These are phyloP conservation scores for Rasamsonia emersonii DNA, from an alignment of 2,329 filamentous ascomycete species.

Conservation along the genomic window DNA sequence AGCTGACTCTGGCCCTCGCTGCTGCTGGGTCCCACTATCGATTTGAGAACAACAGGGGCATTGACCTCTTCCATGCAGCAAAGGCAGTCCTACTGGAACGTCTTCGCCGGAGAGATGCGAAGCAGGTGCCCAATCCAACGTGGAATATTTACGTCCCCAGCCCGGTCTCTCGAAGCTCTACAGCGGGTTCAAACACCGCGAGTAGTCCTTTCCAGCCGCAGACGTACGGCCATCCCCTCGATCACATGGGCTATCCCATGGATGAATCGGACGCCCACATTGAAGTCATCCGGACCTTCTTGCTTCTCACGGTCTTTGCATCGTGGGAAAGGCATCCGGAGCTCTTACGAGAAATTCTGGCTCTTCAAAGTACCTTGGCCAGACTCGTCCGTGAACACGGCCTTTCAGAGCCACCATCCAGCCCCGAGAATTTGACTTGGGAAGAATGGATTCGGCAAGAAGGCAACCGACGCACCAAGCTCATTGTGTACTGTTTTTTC, in stretches of 20 bases:
- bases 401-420: constrained; percentile 26
- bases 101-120: constrained; percentile 42
- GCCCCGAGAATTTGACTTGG: constrained; percentile 38
- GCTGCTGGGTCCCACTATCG: constrained; percentile 43
- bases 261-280: constrained; percentile 41
- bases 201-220: constrained; percentile 37
- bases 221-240: constrained; percentile 22
- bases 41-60: constrained; percentile 42
- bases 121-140: constrained; percentile 31
- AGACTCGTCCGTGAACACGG: constrained; percentile 48
- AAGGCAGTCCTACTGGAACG: constrained; percentile 47
- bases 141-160: constrained; percentile 33
- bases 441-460: constrained; percentile 47
- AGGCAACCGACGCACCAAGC: constrained; percentile 46
- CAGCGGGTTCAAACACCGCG: constrained; percentile 32
- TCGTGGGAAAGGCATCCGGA: constrained; percentile 53
- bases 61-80: constrained; percentile 50
- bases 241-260: constrained; percentile 24
- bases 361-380: constrained; percentile 48
- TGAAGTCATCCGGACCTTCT: constrained; percentile 42
- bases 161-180: constrained; percentile 33
- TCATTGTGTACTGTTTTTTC: constrained; percentile 50
- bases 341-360: constrained; percentile 48
- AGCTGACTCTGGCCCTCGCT: constrained; percentile 44
- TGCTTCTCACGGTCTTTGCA: constrained; percentile 50